These are phyloP conservation scores for Eustoma russellianum DNA, from an alignment of 257 asterid species.

Conservation along the genomic window DNA sequence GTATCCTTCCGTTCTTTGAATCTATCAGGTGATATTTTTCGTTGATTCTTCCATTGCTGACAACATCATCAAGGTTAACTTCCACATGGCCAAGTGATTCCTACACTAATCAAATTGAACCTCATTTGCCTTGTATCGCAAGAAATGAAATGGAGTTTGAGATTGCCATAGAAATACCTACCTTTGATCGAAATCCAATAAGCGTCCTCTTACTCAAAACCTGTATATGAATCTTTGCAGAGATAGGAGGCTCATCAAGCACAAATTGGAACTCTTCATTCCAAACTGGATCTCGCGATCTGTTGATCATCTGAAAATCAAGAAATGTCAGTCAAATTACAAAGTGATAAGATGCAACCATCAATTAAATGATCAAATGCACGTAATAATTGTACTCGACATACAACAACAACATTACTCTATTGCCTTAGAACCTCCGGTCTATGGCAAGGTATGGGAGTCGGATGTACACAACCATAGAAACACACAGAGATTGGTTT, in stretches of 20 bases:
- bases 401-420: not conserved
- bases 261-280: conserved; percentile 70
- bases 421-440: no score
- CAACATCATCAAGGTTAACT: conserved; percentile 56
- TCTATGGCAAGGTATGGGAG: no score
- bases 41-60: conserved; percentile 58
- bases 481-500: no score
- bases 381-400: no score
- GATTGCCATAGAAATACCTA: conserved; percentile 5
- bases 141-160: not conserved
- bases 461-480: no score
- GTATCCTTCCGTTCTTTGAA: conserved; percentile 61
- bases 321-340: not conserved
- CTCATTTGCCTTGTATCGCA: not conserved
- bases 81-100: conserved; percentile 71
- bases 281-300: conserved; percentile 63
- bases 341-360: not conserved
- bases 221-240: conserved; percentile 47
- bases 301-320: conserved; percentile 37
- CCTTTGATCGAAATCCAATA: conserved; percentile 48
- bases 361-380: no score
- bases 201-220: conserved; percentile 51
- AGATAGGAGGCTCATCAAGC: conserved; percentile 64
- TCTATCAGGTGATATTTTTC: conserved; percentile 61
- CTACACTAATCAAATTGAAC: conserved; percentile 17